Evolutionary conservation across 1,139 yeast species (phyloP).

Genomic region (Petasospora fabianii): DNA sequence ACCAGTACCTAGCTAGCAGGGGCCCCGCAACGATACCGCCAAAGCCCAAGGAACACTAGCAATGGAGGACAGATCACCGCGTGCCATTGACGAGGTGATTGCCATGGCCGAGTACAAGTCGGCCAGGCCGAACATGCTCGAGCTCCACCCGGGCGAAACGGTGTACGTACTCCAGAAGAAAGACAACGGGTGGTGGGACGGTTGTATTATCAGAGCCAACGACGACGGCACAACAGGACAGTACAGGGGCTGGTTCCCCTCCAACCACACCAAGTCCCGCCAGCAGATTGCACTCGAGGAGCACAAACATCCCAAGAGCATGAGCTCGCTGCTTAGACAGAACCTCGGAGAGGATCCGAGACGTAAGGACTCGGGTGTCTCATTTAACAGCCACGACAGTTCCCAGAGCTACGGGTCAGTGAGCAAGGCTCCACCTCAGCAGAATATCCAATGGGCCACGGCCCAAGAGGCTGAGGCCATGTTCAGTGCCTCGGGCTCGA

Average conservation of each 20-base stretch:
- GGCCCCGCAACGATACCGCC: no score
- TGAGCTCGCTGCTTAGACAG: constrained; percentile 19
- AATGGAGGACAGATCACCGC: constrained; percentile 2
- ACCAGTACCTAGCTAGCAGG: no score
- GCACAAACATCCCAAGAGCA: constrained; percentile 7
- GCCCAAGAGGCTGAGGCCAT: constrained; percentile 35
- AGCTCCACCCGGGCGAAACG: constrained; percentile 29
- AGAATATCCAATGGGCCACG: constrained; percentile 25
- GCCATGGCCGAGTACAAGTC: constrained; percentile 23
- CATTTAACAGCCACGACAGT: constrained; percentile 20
- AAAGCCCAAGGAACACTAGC: no score
- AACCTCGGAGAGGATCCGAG: constrained; percentile 16
- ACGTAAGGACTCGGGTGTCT: constrained; percentile 23
- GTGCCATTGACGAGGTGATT: constrained; percentile 25
- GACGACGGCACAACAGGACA: neutral
- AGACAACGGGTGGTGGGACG: constrained; percentile 77
- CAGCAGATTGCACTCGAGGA: constrained; percentile 10
- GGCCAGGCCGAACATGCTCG: constrained; percentile 21
- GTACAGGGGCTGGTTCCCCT: constrained; percentile 76
- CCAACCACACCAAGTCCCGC: constrained; percentile 42
- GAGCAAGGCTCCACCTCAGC: neutral
- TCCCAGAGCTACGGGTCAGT: neutral
- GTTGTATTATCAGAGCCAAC: constrained; percentile 39
- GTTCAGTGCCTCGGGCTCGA: constrained; percentile 27
- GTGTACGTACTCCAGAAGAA: constrained; percentile 41